Conservation (phyloP, 2,329 filamentous ascomycete genomes). For the Apiospora rasikravindrae region DNA sequence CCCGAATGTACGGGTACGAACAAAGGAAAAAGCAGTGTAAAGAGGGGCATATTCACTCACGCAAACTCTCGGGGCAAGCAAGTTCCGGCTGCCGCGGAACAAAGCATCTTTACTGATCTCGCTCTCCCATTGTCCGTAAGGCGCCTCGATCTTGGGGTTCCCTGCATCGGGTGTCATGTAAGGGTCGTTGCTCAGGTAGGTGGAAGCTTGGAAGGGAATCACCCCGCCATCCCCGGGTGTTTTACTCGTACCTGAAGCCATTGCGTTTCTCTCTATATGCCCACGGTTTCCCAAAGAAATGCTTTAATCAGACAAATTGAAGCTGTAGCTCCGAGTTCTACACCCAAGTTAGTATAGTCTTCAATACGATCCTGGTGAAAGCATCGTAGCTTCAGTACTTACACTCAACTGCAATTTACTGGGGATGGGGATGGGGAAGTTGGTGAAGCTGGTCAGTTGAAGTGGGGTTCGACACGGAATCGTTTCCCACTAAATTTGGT, state of each 20-base stretch:
- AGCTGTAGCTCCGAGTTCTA: background rate
- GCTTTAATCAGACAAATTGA: background rate
- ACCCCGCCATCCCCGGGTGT: background rate
- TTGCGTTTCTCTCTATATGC: background rate
- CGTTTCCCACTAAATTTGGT: background rate
- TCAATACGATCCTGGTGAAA: background rate
- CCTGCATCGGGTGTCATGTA: background rate
- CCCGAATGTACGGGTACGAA: background rate
- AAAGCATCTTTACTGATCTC: background rate
- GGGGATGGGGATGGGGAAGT: background rate
- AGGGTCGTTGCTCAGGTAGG: too few species aligned
- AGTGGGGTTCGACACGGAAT: background rate
- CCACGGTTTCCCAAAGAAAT: too few species aligned
- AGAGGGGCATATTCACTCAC: slow-evolving; percentile 5
- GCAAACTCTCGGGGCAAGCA: slow-evolving; percentile 18
- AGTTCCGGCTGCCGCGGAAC: slow-evolving; percentile 21
- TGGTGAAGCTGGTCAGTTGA: background rate
- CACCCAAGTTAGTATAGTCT: background rate
- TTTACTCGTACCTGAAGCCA: background rate
- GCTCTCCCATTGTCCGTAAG: slow-evolving; percentile 14
- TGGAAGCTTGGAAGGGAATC: background rate
- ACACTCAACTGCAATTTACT: background rate
- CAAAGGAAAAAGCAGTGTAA: background rate
- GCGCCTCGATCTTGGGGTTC: background rate
- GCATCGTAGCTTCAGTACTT: background rate